Percentiles rank a stretch among this genome's conserved stretches.
Conservation (phyloP, 2,329 filamentous ascomycete genomes). For the Colletotrichum caudatum region DNA sequence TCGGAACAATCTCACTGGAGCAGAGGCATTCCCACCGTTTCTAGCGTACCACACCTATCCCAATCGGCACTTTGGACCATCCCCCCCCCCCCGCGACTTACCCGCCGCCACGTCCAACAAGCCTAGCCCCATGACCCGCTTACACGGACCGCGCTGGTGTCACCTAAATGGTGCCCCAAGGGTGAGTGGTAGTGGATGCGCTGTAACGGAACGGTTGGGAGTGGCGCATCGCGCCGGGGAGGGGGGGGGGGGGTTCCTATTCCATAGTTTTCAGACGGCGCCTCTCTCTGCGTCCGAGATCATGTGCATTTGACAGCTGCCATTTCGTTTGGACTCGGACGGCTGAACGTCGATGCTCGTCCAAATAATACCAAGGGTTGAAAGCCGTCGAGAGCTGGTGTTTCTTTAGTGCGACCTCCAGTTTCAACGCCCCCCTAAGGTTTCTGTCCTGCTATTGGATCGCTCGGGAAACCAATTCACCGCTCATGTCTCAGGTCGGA, state of each 20-base stretch:
- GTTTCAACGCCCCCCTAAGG: constrained; percentile 7
- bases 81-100: background rate
- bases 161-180: background rate
- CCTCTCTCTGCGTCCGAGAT: constrained; percentile 2
- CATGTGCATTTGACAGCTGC: constrained; percentile 24
- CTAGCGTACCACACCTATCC: background rate
- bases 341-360: constrained; percentile 21
- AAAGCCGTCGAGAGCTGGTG: constrained; percentile 13
- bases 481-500: constrained; percentile 9
- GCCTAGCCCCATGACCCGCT: constrained; percentile 24
- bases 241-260: constrained; percentile 1
- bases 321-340: constrained; percentile 19
- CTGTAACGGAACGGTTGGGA: constrained; percentile 9
- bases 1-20: constrained; percentile 12
- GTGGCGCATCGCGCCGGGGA: constrained; percentile 33
- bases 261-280: constrained; percentile 10
- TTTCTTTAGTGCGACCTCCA: constrained; percentile 20
- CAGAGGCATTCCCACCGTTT: constrained; percentile 10
- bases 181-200: background rate
- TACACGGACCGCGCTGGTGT: constrained; percentile 15
- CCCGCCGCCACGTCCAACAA: constrained; percentile 26
- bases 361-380: background rate
- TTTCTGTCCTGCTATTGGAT: background rate
- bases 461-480: background rate
- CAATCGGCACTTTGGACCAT: constrained; percentile 15